Percentiles rank a stretch among this genome's conserved stretches.
Conservation (phyloP, 2,329 filamentous ascomycete species). For the Talaromyces albobiverticillius region DNA sequence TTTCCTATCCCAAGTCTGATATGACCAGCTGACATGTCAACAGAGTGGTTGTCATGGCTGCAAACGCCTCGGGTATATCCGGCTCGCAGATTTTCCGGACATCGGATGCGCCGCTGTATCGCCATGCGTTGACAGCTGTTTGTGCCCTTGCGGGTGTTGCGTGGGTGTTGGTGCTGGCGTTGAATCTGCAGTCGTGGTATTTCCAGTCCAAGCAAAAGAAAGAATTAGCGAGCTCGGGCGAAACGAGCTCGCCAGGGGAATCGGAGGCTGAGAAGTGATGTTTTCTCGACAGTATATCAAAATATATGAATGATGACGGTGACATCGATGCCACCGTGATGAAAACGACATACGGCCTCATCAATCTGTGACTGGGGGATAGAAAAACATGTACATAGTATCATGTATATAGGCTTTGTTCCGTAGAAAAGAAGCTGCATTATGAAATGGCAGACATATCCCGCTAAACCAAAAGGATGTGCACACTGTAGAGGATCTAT, state of each 20-base stretch:
- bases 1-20: background rate
- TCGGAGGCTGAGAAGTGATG: background rate
- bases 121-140: constrained; percentile 11
- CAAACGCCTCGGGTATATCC: constrained; percentile 38
- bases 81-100: constrained; percentile 15
- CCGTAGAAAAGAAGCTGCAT: no score
- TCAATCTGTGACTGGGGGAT: no score
- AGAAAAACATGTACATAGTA: no score
- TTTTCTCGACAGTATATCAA: no score
- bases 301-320: no score
- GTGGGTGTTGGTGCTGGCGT: constrained; percentile 7
- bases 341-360: no score
- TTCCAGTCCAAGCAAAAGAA: background rate
- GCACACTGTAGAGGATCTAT: no score
- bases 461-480: no score
- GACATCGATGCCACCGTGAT: no score
- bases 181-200: constrained; percentile 8
- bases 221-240: background rate
- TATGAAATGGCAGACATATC: no score
- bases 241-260: background rate
- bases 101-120: constrained; percentile 13
- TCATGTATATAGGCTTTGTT: no score
- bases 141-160: constrained; percentile 8
- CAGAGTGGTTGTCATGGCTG: constrained; percentile 56
- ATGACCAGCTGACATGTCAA: constrained; percentile 1